Evolutionary conservation across 345 rosid genomes (phyloP).

Genomic region (Gossypioides kirkii): DNA sequence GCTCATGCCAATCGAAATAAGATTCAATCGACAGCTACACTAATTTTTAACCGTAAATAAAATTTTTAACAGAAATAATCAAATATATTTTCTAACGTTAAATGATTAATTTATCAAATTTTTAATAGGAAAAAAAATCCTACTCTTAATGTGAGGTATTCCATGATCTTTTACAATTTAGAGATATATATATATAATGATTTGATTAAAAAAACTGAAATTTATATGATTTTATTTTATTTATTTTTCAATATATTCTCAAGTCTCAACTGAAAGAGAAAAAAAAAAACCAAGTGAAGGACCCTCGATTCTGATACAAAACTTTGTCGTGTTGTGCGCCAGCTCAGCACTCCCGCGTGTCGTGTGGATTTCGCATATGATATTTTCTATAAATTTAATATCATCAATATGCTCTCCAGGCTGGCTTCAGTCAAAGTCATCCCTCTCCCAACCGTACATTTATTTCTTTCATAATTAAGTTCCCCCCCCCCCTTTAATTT

Average conservation of each 20-base stretch:
- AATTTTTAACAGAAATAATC: too few species aligned
- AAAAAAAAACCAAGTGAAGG: too few species aligned
- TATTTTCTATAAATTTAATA: not conserved
- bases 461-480: not conserved
- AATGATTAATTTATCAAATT: too few species aligned
- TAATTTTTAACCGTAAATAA: accelerated
- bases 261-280: too few species aligned
- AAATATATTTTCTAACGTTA: too few species aligned
- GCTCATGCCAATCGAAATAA: too few species aligned
- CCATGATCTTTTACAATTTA: too few species aligned
- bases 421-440: constrained; percentile 3
- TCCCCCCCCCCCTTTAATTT: not conserved
- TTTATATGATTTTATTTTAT: not conserved
- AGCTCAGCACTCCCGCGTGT: constrained; percentile 4
- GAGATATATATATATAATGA: too few species aligned
- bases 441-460: not conserved
- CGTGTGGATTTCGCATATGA: not conserved
- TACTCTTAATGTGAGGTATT: too few species aligned
- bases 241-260: not conserved
- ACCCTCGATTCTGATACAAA: constrained; percentile 30
- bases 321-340: constrained; percentile 42
- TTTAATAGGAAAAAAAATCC: too few species aligned
- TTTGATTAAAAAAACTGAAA: too few species aligned
- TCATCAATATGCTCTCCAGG: not conserved
- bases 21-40: too few species aligned